Base-by-base conservation (phyloP, 192 early-diverging fungal species). In the Neocallimastix lanati region DNA sequence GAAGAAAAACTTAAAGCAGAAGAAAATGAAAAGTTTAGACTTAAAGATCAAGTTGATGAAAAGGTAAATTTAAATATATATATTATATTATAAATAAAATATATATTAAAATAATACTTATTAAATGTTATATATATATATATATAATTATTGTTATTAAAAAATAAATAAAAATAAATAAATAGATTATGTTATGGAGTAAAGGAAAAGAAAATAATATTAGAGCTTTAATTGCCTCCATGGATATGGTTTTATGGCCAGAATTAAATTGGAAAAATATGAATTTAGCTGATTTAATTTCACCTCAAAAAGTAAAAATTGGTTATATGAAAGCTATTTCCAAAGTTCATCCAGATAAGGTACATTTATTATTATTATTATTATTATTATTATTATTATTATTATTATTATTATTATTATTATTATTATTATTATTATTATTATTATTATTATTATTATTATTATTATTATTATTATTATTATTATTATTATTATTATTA, bases 301-400 rank as follows among this genome's bases (percentile, higher is more conserved):
- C 92, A 77, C 91, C 95, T 0, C 83, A 85, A 76, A 93, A 95
- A 83, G 95, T 96, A 77, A 99, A 99, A 87, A 86, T 96, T 33
- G 88, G 85, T 79, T 99, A 99, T 82, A 95, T 97, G 92, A 90
- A 91, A 77, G 95, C 95, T 28, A 96, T 99, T 80, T 89, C 89
- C 14, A 94, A 93, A 77, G 88, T 98, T 35, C 97, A 99, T 86
- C 96, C 97, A 15, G 97, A 99, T 80, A 99, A 98, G 88, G 92
- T 87, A 67, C 76, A 33, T 14, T 36, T 9, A 13, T 28, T 27
- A 13, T 18, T 80, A 21, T 21, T 25, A 29, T 79, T 28, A 28
- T 14, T 28, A 16, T 82, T 76, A 76, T 27, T 76, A 27, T 82
- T 83, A 79, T 12, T 25, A 28, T 21, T 15, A n/a, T 21, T 36